Base-by-base conservation (phyloP, 1,284 basidiomycete genomes). In the Rhodotorula sp. region DNA sequence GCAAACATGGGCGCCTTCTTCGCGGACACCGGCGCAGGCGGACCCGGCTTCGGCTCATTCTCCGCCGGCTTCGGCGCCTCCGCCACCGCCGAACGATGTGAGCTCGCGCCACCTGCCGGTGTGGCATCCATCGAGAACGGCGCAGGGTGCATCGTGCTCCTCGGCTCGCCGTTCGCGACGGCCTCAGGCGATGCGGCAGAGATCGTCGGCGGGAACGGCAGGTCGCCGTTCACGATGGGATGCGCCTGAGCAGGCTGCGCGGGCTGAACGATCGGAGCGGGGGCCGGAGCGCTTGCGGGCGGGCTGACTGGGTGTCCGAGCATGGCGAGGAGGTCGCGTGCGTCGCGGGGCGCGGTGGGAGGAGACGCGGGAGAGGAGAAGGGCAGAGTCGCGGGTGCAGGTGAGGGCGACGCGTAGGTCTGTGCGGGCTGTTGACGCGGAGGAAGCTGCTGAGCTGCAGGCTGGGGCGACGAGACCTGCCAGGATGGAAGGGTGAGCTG, bases 261-360 rank as follows among this genome's bases (percentile, higher is more conserved):
- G 16, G 62, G 34, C 10, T 23, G 10, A n/a, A 25, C 14, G 12
- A 27, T 27, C 4, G 27, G 53, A 14, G 53, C 53, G 13, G 53
- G 27, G 7, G 53, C 25, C 7, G 53, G 25, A 4, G 53, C 16
- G 8, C 27, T 16, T 23, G 23, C n/a, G 4, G 48, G n/a, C n/a
- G 48, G 27, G 7, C 7, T 23, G 27, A 59, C 2, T 16, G 66
- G 57, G 53, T 65, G 62, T 4, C 68, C 68, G n/a, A 73, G 58
- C 68, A 73, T 66, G 16, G 72, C 72, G 27, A 73, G 62, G 13
- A 73, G 61, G 7, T 55, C 68, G 12, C 60, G 54, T 7, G 68
- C 72, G 34, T 73, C 72, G 21, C 50, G 57, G 14, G 63, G 63
- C 55, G n/a, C 17, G 7, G 55, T 13, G 16, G 54, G 46, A 10